phyloP scores from a whole-genome alignment of 495 filamentous ascomycete genomes.

The Podospora comata region DNA sequence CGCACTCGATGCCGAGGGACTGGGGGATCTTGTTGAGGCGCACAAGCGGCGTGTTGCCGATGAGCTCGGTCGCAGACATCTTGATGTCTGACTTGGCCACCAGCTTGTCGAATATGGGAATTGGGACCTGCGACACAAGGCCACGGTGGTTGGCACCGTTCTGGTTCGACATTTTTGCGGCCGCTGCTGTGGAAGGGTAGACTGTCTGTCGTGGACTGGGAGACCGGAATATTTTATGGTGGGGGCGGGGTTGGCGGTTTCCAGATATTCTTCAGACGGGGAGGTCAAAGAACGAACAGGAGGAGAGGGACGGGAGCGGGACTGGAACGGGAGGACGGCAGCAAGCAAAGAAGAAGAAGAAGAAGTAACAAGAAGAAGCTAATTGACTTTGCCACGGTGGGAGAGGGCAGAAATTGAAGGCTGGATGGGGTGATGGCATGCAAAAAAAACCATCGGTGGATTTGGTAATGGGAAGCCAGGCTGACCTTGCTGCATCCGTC shows the following conservation, averaged over 20 bases:
- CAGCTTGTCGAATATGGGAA: constrained; percentile 24
- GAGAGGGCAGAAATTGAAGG: constrained; percentile 1
- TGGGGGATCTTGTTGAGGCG: constrained; percentile 88
- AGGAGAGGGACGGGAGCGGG: neutral
- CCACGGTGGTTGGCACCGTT: constrained; percentile 23
- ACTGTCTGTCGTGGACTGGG: neutral
- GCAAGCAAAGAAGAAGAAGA: neutral
- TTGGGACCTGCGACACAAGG: constrained; percentile 16
- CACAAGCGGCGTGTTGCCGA: constrained; percentile 94
- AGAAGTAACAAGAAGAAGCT: neutral
- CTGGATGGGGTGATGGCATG: constrained; percentile 8
- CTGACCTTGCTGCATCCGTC: constrained; percentile 9
- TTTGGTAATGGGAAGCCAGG: constrained; percentile 19
- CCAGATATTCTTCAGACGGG: neutral
- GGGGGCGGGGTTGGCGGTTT: constrained; percentile 6
- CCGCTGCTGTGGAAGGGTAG: neutral
- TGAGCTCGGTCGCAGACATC: constrained; percentile 55
- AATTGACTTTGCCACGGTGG: constrained; percentile 4
- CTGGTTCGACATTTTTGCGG: constrained; percentile 13
- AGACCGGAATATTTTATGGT: constrained; percentile 8
- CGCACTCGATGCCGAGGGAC: constrained; percentile 79
- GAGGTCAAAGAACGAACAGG: constrained; percentile 1
- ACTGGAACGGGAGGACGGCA: neutral
- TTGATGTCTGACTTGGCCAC: constrained; percentile 30
- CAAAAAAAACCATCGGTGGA: constrained; percentile 14